Evolutionary conservation across 83 land plant species (phyloP), one percentile per base, ranked within the genome.

Genomic region (Isoetes engelmannii): DNA sequence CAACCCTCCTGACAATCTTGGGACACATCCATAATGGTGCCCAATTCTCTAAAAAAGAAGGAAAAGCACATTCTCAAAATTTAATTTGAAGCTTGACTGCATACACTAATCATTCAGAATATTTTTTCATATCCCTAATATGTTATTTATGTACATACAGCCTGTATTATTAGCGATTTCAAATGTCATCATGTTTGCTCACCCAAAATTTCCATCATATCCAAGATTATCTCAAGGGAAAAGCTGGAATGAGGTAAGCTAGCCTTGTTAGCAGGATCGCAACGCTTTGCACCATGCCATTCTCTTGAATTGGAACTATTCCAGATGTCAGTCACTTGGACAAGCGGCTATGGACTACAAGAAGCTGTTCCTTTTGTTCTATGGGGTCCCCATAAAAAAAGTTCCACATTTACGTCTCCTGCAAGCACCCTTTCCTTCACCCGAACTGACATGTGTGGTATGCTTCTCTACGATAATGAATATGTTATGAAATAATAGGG

Each of bases 321-420:
- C 9, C 80, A 94, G 93, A 91, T 94, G 81, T 72, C 99, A n/a
- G 87, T 94, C 8, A 94, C 99, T 48, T 94, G 99, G 99, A 94
- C 97, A 2, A 94, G 99, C 78, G 99, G 97, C 45, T 94, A 94
- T 79, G 79, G 79, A 20, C 71, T 82, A 18, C 45, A 75, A 69
- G 97, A 86, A 77, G 99, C 93, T 6, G 75, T 65, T 42, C 90
- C 99, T 41, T 71, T 95, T 64, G 91, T 95, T 45, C 73, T 78
- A 57, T 95, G 99, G 99, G 91, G 91, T 8, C 45, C 18, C 66
- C 65, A 58, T 67, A 63, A 63, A 47, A 84, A 79, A 48, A 81
- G 72, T 69, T 8, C 57, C 9, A 69, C 56, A 17, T 53, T 28
- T 3, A 82, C 67, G 7, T 78, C 97, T n/a, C 81, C 90, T 54